phyloP scores from a whole-genome alignment of 345 rosid genomes.

The Brassica rapa region DNA sequence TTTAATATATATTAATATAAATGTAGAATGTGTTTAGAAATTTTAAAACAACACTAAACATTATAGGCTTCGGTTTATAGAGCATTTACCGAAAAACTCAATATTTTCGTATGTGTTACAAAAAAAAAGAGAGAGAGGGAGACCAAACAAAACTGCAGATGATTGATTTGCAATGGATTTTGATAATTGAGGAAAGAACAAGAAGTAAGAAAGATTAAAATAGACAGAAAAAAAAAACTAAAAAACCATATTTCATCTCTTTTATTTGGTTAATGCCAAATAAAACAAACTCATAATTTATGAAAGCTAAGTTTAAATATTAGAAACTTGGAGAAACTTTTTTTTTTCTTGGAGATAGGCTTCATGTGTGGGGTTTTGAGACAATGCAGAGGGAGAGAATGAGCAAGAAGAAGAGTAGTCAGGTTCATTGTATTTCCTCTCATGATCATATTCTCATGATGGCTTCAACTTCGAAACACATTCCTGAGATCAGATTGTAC shows the following conservation, averaged over 20 bases:
- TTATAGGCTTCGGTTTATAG: too few relatives aligned
- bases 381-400: conserved; percentile 42
- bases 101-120: too few relatives aligned
- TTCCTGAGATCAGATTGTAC: conserved; percentile 54
- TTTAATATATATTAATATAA: too few relatives aligned
- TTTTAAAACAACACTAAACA: too few relatives aligned
- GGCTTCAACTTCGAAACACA: conserved; percentile 40
- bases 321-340: not conserved
- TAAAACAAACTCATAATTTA: not conserved
- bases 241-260: conserved; percentile 24
- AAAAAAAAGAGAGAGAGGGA: conserved; percentile 21
- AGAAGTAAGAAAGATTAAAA: not conserved
- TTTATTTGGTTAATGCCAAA: conserved; percentile 25
- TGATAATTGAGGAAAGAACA: conserved; percentile 19
- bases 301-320: not conserved
- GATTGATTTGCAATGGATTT: conserved; percentile 20
- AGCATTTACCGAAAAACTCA: too few relatives aligned
- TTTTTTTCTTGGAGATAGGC: conserved; percentile 5
- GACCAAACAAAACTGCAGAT: conserved; percentile 27
- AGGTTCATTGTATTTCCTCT: conserved; percentile 41
- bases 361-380: conserved; percentile 20
- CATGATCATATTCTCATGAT: conserved; percentile 37
- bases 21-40: too few relatives aligned
- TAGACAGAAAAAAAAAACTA: not conserved
- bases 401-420: conserved; percentile 40